Conservation (phyloP, 2,329 filamentous ascomycete species). For the Didymella pomorum region DNA sequence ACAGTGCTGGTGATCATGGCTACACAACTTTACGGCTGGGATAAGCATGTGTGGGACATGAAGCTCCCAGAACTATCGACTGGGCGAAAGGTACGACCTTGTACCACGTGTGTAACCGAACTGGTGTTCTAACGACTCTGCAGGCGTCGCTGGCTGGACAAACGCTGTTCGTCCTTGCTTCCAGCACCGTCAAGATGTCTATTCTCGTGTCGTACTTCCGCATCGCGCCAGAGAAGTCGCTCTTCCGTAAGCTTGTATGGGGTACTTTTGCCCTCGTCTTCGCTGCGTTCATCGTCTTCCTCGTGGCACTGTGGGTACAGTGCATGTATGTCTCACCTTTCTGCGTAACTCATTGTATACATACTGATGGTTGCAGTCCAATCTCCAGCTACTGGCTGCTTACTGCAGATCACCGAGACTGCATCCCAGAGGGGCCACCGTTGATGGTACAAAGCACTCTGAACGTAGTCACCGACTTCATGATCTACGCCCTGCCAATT, state of each 20-base stretch:
- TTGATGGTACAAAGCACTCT: constrained; percentile 54
- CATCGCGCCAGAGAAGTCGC: constrained; percentile 50
- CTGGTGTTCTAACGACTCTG: constrained; percentile 30
- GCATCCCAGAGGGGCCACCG: constrained; percentile 56
- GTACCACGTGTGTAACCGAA: constrained; percentile 28
- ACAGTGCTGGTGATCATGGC: constrained; percentile 48
- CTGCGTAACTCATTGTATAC: neutral
- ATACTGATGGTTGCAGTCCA: constrained; percentile 49
- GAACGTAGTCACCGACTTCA: constrained; percentile 57
- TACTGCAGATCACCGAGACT: constrained; percentile 48
- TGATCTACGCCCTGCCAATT: constrained; percentile 57
- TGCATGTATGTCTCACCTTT: constrained; percentile 44
- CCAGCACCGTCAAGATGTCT: constrained; percentile 50
- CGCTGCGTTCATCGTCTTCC: constrained; percentile 46
- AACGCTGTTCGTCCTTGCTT: constrained; percentile 50
- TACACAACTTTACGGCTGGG: constrained; percentile 50
- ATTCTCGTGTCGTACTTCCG: constrained; percentile 52
- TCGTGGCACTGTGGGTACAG: constrained; percentile 50
- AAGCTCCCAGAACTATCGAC: constrained; percentile 39
- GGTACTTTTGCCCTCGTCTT: constrained; percentile 46
- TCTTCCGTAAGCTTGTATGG: constrained; percentile 51
- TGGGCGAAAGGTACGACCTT: constrained; percentile 44
- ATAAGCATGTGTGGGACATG: constrained; percentile 50
- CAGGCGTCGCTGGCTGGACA: constrained; percentile 51
- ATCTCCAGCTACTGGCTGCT: constrained; percentile 57